Conservation (phyloP, 1,284 basidiomycete genomes). For the Hypsizygus ulmarius region DNA sequence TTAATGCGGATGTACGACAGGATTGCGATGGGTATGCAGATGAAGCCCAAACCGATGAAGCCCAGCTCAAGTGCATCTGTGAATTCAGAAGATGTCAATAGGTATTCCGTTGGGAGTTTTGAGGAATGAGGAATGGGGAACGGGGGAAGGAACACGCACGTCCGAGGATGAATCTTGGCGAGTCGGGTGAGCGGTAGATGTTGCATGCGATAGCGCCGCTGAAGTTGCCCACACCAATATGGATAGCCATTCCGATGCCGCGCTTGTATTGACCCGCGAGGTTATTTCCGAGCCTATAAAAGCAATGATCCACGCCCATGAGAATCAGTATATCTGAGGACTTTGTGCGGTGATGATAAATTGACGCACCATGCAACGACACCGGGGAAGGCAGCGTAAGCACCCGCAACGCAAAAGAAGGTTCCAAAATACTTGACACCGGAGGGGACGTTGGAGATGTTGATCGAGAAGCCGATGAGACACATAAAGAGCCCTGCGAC, state of each 20-base stretch:
- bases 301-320: background rate
- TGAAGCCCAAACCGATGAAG: conserved; percentile 63
- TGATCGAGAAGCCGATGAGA: conserved; percentile 63
- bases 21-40: conserved; percentile 48
- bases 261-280: conserved; percentile 65
- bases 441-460: conserved; percentile 48
- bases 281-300: conserved; percentile 57
- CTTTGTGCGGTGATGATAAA: background rate
- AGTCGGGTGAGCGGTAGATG: conserved; percentile 57
- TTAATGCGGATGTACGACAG: conserved; percentile 57
- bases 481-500: conserved; percentile 50
- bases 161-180: conserved; percentile 59
- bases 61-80: conserved; percentile 65
- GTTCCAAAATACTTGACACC: conserved; percentile 69
- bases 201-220: conserved; percentile 56
- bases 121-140: background rate
- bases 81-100: background rate
- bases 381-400: conserved; percentile 61
- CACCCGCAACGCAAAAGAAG: conserved; percentile 59
- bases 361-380: conserved; percentile 59
- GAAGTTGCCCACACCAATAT: conserved; percentile 63
- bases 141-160: conserved; percentile 37
- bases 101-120: background rate
- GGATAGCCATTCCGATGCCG: conserved; percentile 58
- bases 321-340: too few relatives aligned